Conservation (phyloP, 345 rosid genomes). For the Kernera saxatilis region DNA sequence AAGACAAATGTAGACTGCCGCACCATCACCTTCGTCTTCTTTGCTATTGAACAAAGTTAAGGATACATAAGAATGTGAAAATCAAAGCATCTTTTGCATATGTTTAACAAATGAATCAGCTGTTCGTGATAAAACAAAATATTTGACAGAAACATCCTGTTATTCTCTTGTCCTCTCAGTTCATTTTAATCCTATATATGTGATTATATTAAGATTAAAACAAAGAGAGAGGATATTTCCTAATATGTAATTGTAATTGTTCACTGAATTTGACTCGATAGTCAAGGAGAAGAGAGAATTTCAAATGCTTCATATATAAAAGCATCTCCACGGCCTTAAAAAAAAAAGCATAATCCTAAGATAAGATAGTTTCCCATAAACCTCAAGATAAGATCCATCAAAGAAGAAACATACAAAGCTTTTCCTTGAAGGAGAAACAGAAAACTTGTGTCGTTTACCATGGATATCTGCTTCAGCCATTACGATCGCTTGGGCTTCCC, state of each 20-base stretch:
- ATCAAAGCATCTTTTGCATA: neutral
- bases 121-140: neutral
- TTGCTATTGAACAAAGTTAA: conserved; percentile 42
- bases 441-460: conserved; percentile 35
- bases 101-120: neutral
- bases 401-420: neutral
- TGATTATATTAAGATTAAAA: too few relatives aligned
- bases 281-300: neutral
- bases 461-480: conserved; percentile 49
- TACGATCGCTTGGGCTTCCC: conserved; percentile 64
- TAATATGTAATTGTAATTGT: neutral
- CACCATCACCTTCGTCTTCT: conserved; percentile 58
- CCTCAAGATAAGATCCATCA: neutral
- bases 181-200: too few relatives aligned
- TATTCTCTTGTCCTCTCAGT: too few relatives aligned
- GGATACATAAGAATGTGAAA: neutral
- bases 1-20: conserved; percentile 78
- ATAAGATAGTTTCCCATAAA: neutral
- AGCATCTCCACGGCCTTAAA: conserved; percentile 9
- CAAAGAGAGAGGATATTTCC: too few relatives aligned
- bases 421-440: neutral
- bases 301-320: conserved; percentile 1
- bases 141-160: too few relatives aligned
- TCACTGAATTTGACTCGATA: neutral
- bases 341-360: too few relatives aligned